Evolutionary conservation across 768 basidiomycete species (phyloP).

Genomic region (Chalciporus piperatus): DNA sequence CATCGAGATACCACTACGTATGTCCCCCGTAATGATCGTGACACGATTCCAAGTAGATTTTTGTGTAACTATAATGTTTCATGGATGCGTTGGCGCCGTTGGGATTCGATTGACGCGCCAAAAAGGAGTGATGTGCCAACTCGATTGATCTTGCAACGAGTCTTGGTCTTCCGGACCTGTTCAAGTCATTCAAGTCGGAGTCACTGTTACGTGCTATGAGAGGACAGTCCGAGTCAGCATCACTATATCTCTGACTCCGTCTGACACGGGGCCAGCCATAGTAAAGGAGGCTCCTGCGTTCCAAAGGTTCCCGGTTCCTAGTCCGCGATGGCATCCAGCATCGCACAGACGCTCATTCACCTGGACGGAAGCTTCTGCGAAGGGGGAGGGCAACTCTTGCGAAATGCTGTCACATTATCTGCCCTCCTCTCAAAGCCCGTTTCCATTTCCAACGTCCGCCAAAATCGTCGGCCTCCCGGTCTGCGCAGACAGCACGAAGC

Average conservation of each 20-base stretch:
- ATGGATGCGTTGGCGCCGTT: not conserved
- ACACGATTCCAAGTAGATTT: not conserved
- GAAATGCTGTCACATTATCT: conserved; percentile 67
- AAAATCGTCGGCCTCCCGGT: conserved; percentile 56
- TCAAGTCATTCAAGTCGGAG: no score
- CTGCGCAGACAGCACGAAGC: conserved; percentile 72
- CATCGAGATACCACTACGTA: conserved; percentile 14
- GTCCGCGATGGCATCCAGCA: conserved; percentile 7
- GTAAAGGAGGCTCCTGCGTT: no score
- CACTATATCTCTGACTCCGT: no score
- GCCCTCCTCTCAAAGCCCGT: conserved; percentile 61
- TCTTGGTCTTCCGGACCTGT: no score
- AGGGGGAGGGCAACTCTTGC: conserved; percentile 70
- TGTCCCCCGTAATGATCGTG: conserved; percentile 10
- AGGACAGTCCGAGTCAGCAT: no score
- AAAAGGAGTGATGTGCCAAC: no score
- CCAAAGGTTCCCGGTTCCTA: no score
- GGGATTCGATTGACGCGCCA: not conserved
- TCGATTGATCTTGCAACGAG: no score
- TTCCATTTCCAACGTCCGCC: conserved; percentile 58
- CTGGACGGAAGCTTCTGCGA: conserved; percentile 47
- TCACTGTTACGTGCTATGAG: no score
- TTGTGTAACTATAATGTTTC: conserved; percentile 8
- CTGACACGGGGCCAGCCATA: no score
- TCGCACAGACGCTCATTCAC: conserved; percentile 15